These are phyloP conservation scores for Grosmannia serpens DNA, from an alignment of 2,329 filamentous ascomycete genomes.

Conservation along the genomic window DNA sequence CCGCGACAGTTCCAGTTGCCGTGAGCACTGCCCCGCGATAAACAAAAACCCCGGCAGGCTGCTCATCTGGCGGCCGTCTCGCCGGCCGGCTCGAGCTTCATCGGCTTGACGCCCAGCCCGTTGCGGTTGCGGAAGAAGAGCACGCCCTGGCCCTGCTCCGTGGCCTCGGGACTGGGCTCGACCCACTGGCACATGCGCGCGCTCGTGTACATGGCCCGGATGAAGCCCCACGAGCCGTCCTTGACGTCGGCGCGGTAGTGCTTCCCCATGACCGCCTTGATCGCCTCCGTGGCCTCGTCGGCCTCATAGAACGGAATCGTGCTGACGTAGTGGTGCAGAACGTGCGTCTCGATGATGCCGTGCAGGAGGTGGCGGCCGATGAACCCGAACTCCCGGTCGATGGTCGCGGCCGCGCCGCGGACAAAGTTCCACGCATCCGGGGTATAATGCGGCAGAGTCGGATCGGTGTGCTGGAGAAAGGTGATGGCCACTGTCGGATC, in stretches of 20 bases:
- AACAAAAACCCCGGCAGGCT: neutral
- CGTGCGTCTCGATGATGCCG: conserved; percentile 93
- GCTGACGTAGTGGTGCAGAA: conserved; percentile 93
- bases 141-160: conserved; percentile 72
- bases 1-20: no score
- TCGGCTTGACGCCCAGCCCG: conserved; percentile 55
- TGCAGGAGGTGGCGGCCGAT: conserved; percentile 80
- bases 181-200: conserved; percentile 94
- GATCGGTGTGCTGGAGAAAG: conserved; percentile 93
- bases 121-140: conserved; percentile 95
- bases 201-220: conserved; percentile 69
- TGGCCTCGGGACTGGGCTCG: conserved; percentile 73
- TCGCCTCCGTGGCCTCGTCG: conserved; percentile 17
- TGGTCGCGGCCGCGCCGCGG: conserved; percentile 84
- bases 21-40: no score
- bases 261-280: conserved; percentile 78
- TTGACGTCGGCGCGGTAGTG: conserved; percentile 82
- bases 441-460: conserved; percentile 82
- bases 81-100: conserved; percentile 6
- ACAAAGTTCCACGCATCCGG: conserved; percentile 80
- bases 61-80: neutral
- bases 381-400: conserved; percentile 94
- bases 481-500: conserved; percentile 72
- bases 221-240: conserved; percentile 71
- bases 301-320: conserved; percentile 53